Evolutionary conservation across 306 rosid species (phyloP), one percentile per base, ranked within the genome.

Genomic region (Senna siamea): DNA sequence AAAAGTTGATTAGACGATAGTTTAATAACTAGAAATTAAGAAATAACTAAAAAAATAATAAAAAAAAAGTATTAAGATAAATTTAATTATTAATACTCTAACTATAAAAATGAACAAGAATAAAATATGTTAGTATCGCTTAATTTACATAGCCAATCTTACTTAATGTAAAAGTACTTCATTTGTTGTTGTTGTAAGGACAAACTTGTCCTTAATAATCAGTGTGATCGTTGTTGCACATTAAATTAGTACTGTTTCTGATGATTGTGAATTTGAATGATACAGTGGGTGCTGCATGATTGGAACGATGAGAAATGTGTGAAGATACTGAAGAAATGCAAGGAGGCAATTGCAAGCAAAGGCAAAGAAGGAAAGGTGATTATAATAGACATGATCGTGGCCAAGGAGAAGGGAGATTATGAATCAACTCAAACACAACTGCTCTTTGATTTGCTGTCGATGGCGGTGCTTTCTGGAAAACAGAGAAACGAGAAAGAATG

Each of bases 221-320:
- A 26, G 3, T 2, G 0, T 40, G 11, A 56, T 56, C 50, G 15
- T 6, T 26, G 30, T 26, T 26, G 30, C 30, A 26, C 30, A 26
- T 26, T n/a, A n/a, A n/a, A n/a, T 26, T 26, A 26, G 30, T 26
- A 26, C 30, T 26, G 3, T 26, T 26, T 26, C 30, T 26, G 1
- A 26, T 26, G 30, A 3, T 26, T 26, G 2, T 2, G 5, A 12
- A 37, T 8, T 28, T 37, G 37, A n/a, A 23, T 70, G 32, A 4
- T 14, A 54, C 57, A 87, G 87, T 79, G 79, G 71, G 68, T 78
- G 59, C 35, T 85, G 53, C 92, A 87, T 17, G 82, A 80, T 30
- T 87, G 92, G 92, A 78, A 22, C 0, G 87, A 87, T 15, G 87
- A 82, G 14, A 78, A 75, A 9, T 80, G 92, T 12, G 32, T 78